Evolutionary conservation across 192 early-diverging fungal genomes (phyloP), one percentile per base, ranked within the genome.

Genomic region (Thamnidium elegans): DNA sequence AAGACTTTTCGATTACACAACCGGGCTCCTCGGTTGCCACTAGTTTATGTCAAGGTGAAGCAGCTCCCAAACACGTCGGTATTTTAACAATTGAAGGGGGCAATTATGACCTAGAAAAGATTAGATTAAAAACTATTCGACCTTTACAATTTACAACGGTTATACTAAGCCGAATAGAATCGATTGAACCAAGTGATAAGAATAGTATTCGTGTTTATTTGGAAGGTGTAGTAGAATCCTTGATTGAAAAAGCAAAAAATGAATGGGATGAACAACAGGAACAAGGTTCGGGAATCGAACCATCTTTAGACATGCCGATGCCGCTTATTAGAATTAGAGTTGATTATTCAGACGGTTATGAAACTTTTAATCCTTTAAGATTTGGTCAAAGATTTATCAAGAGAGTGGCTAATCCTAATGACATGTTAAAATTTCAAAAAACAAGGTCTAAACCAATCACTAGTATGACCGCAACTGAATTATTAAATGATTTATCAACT

Each of bases 1-100:
- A 81, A 13, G 75, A 83, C 19, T 94, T 94, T 62, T 83, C 87
- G 46, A 86, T 98, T 11, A 89, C 88, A 7, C 96, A 98, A 60
- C 96, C 96, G 0, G 96, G 96, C 0, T 94, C 92, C 1, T 94
- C 93, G 1, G 86, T 98, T 3, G 94, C 94, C 3, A 98, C 96
- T 1, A 90, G 91, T 56, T 69, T 98, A 39, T 85, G 80, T 9
- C 84, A 91, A 48, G 94, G 94, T 21, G 96, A 98, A 69, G 82
- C 93, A 0, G 76, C 72, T 15, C 73, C 80, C 30, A 94, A 94
- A 76, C 81, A 77, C 50, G 70, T 83, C 13, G 79, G 69, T 5
- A 67, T 81, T 36, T 67, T 98, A 19, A 78, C 77, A 31, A 86
- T 98, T n/a, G 82, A 77, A 17, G 75, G 80, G 59, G 60, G 77